These are phyloP conservation scores for Penicillium roqueforti DNA, from an alignment of 495 filamentous ascomycete species.

Conservation along the genomic window DNA sequence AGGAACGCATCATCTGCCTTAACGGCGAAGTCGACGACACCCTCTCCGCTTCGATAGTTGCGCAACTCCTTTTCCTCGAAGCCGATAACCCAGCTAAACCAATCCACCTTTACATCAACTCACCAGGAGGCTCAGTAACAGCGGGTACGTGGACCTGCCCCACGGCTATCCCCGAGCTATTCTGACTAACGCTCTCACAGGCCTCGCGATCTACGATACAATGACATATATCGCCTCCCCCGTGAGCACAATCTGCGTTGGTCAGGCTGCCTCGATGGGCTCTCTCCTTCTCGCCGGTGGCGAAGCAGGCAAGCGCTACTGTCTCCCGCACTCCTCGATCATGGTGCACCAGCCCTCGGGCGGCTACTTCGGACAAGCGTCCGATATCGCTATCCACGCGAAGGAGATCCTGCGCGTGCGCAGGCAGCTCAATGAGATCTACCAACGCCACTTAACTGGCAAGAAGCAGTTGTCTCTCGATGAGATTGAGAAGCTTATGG, in stretches of 20 bases:
- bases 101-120: constrained; percentile 97
- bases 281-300: constrained; percentile 84
- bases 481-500: constrained; percentile 89
- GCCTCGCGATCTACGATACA: constrained; percentile 96
- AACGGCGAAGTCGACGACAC: constrained; percentile 89
- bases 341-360: constrained; percentile 97
- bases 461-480: constrained; percentile 63
- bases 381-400: constrained; percentile 92
- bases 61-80: constrained; percentile 96
- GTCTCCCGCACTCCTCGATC: constrained; percentile 83
- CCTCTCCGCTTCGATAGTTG: constrained; percentile 84
- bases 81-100: constrained; percentile 91
- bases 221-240: constrained; percentile 95
- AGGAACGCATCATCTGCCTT: constrained; percentile 94
- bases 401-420: constrained; percentile 91
- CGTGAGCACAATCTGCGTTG: constrained; percentile 90
- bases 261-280: constrained; percentile 94
- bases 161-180: background rate
- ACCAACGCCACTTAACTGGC: constrained; percentile 74
- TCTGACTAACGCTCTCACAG: constrained; percentile 26
- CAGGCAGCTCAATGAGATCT: constrained; percentile 83
- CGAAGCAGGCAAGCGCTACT: constrained; percentile 77
- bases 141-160: constrained; percentile 48
- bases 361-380: constrained; percentile 85
- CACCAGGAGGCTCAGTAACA: constrained; percentile 92